Evolutionary conservation across 2,329 filamentous ascomycete species (phyloP).

Genomic region (Ophiocordyceps australis): DNA sequence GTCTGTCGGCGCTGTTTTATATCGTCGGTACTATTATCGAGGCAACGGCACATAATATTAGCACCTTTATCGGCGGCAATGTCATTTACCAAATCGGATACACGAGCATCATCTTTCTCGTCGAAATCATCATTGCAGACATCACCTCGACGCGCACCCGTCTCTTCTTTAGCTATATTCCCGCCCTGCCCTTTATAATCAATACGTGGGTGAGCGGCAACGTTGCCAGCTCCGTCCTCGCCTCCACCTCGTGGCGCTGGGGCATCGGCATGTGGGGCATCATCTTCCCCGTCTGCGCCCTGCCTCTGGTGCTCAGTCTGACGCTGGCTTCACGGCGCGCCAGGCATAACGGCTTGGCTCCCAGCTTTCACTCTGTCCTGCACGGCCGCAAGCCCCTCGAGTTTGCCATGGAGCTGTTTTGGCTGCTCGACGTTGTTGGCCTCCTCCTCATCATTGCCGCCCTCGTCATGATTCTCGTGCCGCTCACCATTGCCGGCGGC

Average conservation of each 20-base stretch:
- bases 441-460: conserved; percentile 24
- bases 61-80: conserved; percentile 31
- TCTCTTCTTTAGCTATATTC: conserved; percentile 42
- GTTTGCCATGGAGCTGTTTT: conserved; percentile 2
- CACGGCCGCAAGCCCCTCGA: conserved; percentile 1
- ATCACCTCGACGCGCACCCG: conserved; percentile 39
- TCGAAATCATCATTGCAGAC: conserved; percentile 43
- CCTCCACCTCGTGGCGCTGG: conserved; percentile 36
- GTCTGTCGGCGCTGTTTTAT: conserved; percentile 37
- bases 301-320: conserved; percentile 32
- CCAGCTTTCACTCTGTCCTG: conserved; percentile 16
- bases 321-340: conserved; percentile 10
- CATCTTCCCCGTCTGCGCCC: conserved; percentile 35
- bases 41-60: conserved; percentile 24
- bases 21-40: conserved; percentile 34
- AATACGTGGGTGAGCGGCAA: conserved; percentile 48
- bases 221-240: conserved; percentile 31
- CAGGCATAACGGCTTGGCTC: not conserved
- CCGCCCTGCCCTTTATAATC: conserved; percentile 36
- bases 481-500: conserved; percentile 36
- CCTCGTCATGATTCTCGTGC: conserved; percentile 27
- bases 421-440: conserved; percentile 26
- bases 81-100: conserved; percentile 41
- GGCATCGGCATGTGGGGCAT: conserved; percentile 47
- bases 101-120: conserved; percentile 34